Base-by-base conservation (phyloP, 768 basidiomycete genomes). In the Candolleomyces aberdarensis region DNA sequence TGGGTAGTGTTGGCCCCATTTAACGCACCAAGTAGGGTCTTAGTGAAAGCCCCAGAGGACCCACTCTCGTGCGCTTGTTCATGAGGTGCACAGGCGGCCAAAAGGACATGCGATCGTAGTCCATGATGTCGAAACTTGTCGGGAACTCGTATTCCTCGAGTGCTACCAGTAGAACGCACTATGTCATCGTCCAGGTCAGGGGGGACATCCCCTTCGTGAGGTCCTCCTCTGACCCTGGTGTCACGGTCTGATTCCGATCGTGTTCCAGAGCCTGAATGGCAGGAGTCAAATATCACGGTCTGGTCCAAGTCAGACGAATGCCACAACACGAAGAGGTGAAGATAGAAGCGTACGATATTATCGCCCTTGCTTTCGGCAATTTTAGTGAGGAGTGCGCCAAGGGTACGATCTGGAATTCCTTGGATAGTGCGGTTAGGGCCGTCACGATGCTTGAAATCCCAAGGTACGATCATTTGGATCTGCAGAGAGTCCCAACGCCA, bases 401-500 rank as follows among this genome's bases (percentile, higher is more conserved):
- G 14, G 17, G 62, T 63, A 14, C 61, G 58, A 52, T 67, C 66
- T 14, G 50, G 56, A 41, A 64, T 57, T 14, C 59, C 59, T 7
- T 61, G 66, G 11, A 62, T 47, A 15, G 20, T 54, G 4, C 43
- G 76, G 52, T 80, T 70, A 11, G 76, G 67, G 0, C 78, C 77
- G 19, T 77, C 70, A 8, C 69, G 65, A 10, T 68, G 67, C 51
- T 83, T 81, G 56, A 82, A 83, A 65, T 88, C 86, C 63, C 83
- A 81, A 32, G 87, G 78, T 63, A 84, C 85, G 19, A 88, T 64
- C 59, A 85, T 78, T 63, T 87, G 80, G 26, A 83, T 80, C 29
- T 72, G 68, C 5, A 65, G 62, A 31, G 56, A 63, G 51, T 70
- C 70, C 61, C 75, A 72, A 32, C 73, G 75, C 85, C 85, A 87